Evolutionary conservation across 768 basidiomycete genomes (phyloP).

Genomic region (Trametes coccinea): DNA sequence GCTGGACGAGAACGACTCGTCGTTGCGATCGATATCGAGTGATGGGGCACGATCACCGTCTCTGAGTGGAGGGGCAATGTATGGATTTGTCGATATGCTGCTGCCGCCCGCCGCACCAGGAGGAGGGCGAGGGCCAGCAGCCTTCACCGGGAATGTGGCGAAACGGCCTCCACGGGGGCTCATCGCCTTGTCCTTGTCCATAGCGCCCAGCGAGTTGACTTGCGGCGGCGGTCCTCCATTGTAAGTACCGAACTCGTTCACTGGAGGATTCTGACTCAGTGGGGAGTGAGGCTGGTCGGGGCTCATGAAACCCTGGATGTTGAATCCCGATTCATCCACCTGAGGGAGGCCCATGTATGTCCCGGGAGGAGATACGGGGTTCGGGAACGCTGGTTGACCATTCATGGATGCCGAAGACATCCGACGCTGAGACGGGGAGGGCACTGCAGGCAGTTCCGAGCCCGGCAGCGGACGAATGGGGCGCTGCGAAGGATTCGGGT

Average conservation of each 20-base stretch:
- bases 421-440: conserved; percentile 9
- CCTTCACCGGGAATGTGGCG: conserved; percentile 65
- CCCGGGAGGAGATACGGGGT: not conserved
- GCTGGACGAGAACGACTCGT: conserved; percentile 39
- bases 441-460: conserved; percentile 19
- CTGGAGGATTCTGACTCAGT: not conserved
- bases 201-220: conserved; percentile 17
- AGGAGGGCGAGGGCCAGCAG: conserved; percentile 28
- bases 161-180: conserved; percentile 50
- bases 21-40: conserved; percentile 25
- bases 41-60: conserved; percentile 34
- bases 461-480: conserved; percentile 21
- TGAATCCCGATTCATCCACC: conserved; percentile 13
- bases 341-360: conserved; percentile 18
- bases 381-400: not conserved
- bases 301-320: conserved; percentile 5
- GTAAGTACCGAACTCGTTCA: conserved; percentile 29
- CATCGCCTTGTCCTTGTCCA: conserved; percentile 6
- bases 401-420: not conserved
- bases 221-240: conserved; percentile 14
- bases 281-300: not conserved
- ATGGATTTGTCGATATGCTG: conserved; percentile 14
- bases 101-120: not conserved
- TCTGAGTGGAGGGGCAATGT: conserved; percentile 17
- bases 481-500: conserved; percentile 14